Evolutionary conservation across 208 protist genomes (phyloP).

Genomic region (Trypanosomatidae sp.): DNA sequence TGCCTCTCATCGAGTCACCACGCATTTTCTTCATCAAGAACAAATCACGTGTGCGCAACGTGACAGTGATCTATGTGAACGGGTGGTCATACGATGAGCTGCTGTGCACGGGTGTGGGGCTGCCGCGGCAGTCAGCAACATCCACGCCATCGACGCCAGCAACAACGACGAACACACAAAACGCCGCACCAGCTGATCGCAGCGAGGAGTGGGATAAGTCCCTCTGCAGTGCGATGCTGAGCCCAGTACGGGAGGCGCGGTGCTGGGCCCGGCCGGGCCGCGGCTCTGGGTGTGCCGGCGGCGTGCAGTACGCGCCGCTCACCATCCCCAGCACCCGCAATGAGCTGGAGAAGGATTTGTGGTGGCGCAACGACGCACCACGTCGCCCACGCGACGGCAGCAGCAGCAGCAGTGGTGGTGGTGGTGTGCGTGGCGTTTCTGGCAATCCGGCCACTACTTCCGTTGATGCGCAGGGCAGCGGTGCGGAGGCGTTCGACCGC

Average conservation of each 20-base stretch:
- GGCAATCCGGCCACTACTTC: no score
- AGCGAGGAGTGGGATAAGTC: constrained; percentile 25
- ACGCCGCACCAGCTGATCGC: not conserved
- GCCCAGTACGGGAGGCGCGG: constrained; percentile 30
- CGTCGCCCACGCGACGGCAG: constrained; percentile 11
- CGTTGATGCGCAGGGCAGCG: no score
- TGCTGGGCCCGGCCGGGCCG: constrained; percentile 48
- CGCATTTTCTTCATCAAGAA: constrained; percentile 74
- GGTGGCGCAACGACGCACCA: constrained; percentile 67
- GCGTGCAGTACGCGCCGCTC: constrained; percentile 62
- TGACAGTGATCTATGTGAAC: constrained; percentile 76
- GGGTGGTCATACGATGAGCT: constrained; percentile 79
- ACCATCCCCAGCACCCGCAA: constrained; percentile 37
- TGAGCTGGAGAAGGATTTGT: constrained; percentile 60
- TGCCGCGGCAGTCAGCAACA: constrained; percentile 14
- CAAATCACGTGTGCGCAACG: constrained; percentile 66
- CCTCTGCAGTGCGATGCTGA: constrained; percentile 41
- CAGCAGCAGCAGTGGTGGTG: not conserved
- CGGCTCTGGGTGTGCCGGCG: constrained; percentile 25
- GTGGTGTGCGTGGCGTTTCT: no score
- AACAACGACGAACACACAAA: not conserved
- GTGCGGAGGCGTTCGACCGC: no score
- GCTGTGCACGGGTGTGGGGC: constrained; percentile 44
- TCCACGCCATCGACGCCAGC: not conserved
- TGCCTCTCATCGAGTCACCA: constrained; percentile 75